These are phyloP conservation scores for Dactylella cylindrospora DNA, from an alignment of 2,329 filamentous ascomycete genomes.

Conservation along the genomic window DNA sequence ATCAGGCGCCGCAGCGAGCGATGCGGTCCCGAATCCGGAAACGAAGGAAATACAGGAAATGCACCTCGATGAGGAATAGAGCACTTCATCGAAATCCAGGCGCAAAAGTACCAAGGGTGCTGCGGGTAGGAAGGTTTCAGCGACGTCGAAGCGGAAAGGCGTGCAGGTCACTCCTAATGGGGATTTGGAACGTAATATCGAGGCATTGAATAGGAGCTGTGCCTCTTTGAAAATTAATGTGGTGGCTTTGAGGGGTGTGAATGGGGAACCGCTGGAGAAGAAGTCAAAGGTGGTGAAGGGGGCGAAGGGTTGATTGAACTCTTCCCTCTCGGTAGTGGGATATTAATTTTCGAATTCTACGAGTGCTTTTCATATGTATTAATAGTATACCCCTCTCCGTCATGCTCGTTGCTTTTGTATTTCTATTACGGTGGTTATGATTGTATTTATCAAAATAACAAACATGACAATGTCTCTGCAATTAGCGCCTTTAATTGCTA, in stretches of 20 bases:
- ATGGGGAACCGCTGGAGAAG: neutral
- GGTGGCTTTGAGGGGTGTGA: too few relatives aligned
- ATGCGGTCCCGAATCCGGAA: conserved; percentile 18
- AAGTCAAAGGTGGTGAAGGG: neutral
- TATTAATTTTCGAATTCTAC: neutral
- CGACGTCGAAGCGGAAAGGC: too few relatives aligned
- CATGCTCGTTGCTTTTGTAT: neutral
- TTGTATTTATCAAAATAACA: too few relatives aligned
- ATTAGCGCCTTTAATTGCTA: too few relatives aligned
- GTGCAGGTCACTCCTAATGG: too few relatives aligned
- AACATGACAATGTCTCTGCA: too few relatives aligned
- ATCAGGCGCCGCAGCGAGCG: neutral
- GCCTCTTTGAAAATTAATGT: too few relatives aligned
- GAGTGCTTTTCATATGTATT: neutral
- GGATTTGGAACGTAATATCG: too few relatives aligned
- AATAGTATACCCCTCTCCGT: conserved; percentile 29
- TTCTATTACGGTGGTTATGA: conserved; percentile 3
- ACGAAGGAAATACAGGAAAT: conserved; percentile 41
- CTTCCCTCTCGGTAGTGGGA: too few relatives aligned
- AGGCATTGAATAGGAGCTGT: too few relatives aligned
- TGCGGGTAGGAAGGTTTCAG: conserved; percentile 1
- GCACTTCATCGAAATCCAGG: conserved; percentile 8
- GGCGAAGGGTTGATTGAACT: neutral
- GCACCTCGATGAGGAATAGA: conserved; percentile 42
- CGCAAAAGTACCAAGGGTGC: too few relatives aligned